phyloP scores from a whole-genome alignment of 2,329 filamentous ascomycete genomes.

The Colletotrichum orchidophilum region DNA sequence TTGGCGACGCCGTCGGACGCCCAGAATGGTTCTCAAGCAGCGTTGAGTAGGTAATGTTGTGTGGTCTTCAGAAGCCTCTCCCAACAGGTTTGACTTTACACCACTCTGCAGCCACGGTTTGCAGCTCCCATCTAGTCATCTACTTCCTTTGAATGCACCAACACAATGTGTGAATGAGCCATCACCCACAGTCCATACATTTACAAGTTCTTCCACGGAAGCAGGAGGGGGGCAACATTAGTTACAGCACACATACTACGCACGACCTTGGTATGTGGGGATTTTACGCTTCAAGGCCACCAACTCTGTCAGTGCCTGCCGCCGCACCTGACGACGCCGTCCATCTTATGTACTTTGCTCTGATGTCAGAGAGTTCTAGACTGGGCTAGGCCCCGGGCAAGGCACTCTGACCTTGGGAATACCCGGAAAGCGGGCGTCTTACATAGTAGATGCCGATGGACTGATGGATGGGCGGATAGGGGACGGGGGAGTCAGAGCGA shows the following conservation, averaged over 20 bases:
- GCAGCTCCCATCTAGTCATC: neutral
- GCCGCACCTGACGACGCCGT: neutral
- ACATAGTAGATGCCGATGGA: slow-evolving; percentile 5
- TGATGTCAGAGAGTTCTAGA: slow-evolving; percentile 12
- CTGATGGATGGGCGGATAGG: neutral
- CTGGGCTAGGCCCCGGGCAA: neutral
- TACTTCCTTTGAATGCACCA: neutral
- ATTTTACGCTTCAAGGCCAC: neutral
- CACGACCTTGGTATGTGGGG: neutral
- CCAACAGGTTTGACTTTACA: neutral
- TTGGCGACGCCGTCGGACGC: no score
- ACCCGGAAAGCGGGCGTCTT: neutral
- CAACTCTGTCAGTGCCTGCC: neutral
- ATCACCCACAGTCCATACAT: neutral
- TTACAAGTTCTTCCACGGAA: neutral
- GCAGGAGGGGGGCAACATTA: neutral
- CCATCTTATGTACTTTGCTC: neutral
- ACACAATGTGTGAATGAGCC: neutral
- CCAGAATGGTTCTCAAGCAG: neutral
- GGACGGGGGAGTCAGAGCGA: neutral
- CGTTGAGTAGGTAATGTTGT: no score
- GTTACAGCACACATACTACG: neutral
- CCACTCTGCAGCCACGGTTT: neutral
- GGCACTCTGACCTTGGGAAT: neutral
- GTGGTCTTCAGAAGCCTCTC: neutral